Evolutionary conservation across 2,329 filamentous ascomycete genomes (phyloP).

Genomic region (Xylaria sp.): DNA sequence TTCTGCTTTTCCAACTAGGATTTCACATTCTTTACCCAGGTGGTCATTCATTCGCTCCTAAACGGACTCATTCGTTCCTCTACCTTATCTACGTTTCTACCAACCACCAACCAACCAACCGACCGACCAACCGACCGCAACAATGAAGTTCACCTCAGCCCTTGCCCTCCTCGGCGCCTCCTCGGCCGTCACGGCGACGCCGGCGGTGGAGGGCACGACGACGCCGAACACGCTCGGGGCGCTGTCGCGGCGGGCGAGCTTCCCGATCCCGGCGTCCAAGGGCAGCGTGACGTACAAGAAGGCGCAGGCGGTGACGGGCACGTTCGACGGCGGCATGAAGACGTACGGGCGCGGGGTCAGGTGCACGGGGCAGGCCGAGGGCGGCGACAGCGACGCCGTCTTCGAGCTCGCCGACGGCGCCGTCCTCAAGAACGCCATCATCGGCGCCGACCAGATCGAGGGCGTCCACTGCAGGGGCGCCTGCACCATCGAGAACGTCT

Average conservation of each 20-base stretch:
- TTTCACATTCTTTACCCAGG: conserved; percentile 30
- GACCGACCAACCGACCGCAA: conserved; percentile 21
- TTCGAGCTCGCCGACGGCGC: conserved; percentile 11
- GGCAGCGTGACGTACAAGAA: conserved; percentile 30
- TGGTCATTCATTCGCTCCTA: conserved; percentile 10
- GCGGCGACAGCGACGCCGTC: conserved; percentile 27
- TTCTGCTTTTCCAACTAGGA: conserved; percentile 36
- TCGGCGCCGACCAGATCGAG: conserved; percentile 8
- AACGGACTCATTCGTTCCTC: conserved; percentile 14
- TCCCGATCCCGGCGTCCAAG: conserved; percentile 35
- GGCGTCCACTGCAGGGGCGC: too few species aligned
- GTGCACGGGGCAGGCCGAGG: conserved; percentile 29
- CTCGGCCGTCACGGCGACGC: conserved; percentile 20
- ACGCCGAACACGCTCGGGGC: conserved; percentile 23
- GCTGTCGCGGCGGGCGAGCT: conserved; percentile 29
- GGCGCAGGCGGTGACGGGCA: conserved; percentile 23
- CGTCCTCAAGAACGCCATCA: neutral
- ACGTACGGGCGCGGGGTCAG: conserved; percentile 26
- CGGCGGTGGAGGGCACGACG: conserved; percentile 15
- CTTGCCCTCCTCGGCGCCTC: conserved; percentile 25
- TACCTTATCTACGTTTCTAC: neutral
- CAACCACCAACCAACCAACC: conserved; percentile 4
- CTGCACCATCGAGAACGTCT: conserved; percentile 21
- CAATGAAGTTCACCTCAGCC: conserved; percentile 31
- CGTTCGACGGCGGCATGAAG: conserved; percentile 29